Base-by-base conservation (phyloP, 2,329 filamentous ascomycete genomes). In the Nigrograna mackinnonii region DNA sequence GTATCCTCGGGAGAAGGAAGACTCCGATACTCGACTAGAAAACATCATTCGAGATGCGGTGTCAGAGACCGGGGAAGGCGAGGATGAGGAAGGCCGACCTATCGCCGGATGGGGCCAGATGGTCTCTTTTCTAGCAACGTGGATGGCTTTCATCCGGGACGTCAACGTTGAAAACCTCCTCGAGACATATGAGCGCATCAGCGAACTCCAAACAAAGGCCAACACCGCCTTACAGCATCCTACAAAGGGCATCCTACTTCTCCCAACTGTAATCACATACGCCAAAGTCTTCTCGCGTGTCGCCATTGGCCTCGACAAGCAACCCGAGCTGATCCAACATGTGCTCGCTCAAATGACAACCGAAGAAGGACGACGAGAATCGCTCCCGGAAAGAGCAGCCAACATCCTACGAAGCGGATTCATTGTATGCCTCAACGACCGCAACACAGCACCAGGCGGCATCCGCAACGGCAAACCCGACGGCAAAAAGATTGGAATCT, bases 321-420 rank as follows among this genome's bases (percentile, higher is more conserved):
- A 84, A 40, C 91, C 91, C 0, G 86, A 94, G 47, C 74, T 96
- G 34, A 85, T 87, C 37, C 79, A 82, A 26, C 79, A 84, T 55
- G 72, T 91, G n/a, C 56, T 72, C 32, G 66, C 66, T 40, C 62
- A 60, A 41, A 56, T 80, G 12, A 76, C 77, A 6, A 79, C 79
- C 24, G 78, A 81, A 40, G 85, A 84, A 18, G 84, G 85, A 19
- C 83, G 86, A 39, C 82, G 84, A 54, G 82, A 87, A 54, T 91
- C 90, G 2, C 79, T 96, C 30, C 89, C 92, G 9, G 92, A 96
- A 66, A 83, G 86, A 19, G 91, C 91, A 2, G 91, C 90, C 14
- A 92, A 96, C 60, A 87, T 89, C 37, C 87, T 96, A 45, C 87
- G 95, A 47, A 88, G 91, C 63, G 90, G 91, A 17, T 96, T 96